phyloP scores from a whole-genome alignment of 2,329 filamentous ascomycete genomes.

The Graphilbum ipis-grandicollis region DNA sequence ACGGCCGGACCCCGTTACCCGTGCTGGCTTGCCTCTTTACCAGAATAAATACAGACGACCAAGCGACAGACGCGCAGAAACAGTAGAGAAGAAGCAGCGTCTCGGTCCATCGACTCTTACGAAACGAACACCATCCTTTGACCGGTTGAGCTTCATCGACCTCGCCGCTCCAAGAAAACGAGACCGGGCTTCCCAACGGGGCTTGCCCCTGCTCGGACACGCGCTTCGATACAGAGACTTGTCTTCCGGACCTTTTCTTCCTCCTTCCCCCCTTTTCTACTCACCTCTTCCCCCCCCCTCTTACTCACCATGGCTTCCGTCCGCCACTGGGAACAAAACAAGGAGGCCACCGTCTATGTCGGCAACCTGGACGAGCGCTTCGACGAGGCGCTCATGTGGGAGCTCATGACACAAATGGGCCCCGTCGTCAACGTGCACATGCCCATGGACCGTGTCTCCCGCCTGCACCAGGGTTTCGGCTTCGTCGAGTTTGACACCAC shows the following conservation, averaged over 20 bases:
- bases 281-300: neutral
- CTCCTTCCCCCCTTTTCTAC: neutral
- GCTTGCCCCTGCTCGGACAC: neutral
- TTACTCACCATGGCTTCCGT: conserved; percentile 5
- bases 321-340: conserved; percentile 71
- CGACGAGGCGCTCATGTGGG: conserved; percentile 79
- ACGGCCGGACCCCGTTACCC: no score
- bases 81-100: no score
- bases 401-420: conserved; percentile 95
- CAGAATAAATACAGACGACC: no score
- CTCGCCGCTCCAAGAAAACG: neutral
- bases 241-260: neutral
- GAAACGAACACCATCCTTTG: no score
- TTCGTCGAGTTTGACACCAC: conserved; percentile 97
- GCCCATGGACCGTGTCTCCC: conserved; percentile 93
- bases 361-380: conserved; percentile 97
- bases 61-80: no score
- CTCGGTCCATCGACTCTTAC: no score
- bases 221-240: no score
- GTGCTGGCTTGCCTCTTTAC: no score
- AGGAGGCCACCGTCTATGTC: conserved; percentile 94
- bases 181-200: neutral
- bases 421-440: conserved; percentile 97
- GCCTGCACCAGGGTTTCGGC: conserved; percentile 92
- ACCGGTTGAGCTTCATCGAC: neutral